phyloP scores from a whole-genome alignment of 306 rosid species.

The Argentina anserina region DNA sequence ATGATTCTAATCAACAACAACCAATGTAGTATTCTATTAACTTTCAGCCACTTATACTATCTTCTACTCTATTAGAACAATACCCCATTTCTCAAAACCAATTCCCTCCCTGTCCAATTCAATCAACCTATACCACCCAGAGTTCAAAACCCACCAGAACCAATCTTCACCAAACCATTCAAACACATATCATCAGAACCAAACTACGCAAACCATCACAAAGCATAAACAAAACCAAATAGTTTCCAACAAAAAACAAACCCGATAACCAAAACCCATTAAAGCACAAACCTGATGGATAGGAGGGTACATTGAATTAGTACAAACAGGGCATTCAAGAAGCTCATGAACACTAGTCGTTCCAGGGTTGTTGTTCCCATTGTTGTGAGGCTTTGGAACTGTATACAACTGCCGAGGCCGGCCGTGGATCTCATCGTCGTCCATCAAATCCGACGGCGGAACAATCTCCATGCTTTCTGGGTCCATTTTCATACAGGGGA shows the following conservation, averaged over 20 bases:
- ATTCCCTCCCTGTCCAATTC: not conserved
- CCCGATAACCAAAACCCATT: constrained; percentile 22
- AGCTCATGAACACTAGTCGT: constrained; percentile 67
- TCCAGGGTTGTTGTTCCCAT: constrained; percentile 29
- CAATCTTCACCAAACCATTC: constrained; percentile 3
- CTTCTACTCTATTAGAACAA: not conserved
- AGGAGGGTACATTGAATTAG: constrained; percentile 79
- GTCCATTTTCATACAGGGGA: constrained; percentile 39
- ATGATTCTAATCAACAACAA: not conserved
- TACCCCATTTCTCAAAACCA: not conserved
- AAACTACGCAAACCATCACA: constrained; percentile 1
- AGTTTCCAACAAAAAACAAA: too few species aligned
- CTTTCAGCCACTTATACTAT: not conserved
- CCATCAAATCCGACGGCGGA: constrained; percentile 48
- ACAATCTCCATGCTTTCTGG: constrained; percentile 38
- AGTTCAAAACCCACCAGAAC: not conserved
- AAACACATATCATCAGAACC: not conserved
- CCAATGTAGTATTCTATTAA: not conserved
- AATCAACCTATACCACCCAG: not conserved
- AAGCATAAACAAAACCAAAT: not conserved
- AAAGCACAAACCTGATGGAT: constrained; percentile 59
- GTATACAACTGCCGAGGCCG: constrained; percentile 42
- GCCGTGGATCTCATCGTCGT: constrained; percentile 46
- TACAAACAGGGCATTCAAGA: constrained; percentile 79
- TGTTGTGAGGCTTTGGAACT: constrained; percentile 46